Percentiles rank a stretch among this genome's conserved stretches.
Evolutionary conservation across 306 rosid species (phyloP).

Genomic region (Mimosa pudica): DNA sequence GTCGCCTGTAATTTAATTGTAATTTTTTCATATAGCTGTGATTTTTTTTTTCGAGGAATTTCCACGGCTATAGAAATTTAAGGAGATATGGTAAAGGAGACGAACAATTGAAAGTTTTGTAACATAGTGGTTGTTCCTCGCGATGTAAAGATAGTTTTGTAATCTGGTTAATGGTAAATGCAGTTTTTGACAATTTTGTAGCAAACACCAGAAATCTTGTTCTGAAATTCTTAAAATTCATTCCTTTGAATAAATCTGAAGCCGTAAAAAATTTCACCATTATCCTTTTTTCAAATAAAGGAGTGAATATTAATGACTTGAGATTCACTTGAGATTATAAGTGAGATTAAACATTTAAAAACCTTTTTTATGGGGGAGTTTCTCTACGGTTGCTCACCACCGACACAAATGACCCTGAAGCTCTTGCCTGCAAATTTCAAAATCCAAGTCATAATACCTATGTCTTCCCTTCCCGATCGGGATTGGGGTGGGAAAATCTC

Average conservation of each 20-base stretch:
- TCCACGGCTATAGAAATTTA: constrained; percentile 36
- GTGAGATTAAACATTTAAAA: too few species aligned
- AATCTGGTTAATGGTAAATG: constrained; percentile 37
- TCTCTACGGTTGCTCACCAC: not conserved
- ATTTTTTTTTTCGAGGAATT: constrained; percentile 39
- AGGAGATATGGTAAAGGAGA: constrained; percentile 38
- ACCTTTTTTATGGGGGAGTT: too few species aligned
- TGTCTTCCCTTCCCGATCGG: not conserved
- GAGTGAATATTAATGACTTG: too few species aligned
- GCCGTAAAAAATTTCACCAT: not conserved
- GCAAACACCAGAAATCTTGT: not conserved
- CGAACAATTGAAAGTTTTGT: constrained; percentile 32
- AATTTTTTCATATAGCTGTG: constrained; percentile 28
- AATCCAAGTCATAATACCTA: too few species aligned
- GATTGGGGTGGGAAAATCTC: too few species aligned
- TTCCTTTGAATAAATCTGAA: not conserved
- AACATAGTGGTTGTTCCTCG: constrained; percentile 35
- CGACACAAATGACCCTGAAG: not conserved
- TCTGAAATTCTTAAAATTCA: not conserved
- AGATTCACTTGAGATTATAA: too few species aligned
- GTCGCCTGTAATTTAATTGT: constrained; percentile 47
- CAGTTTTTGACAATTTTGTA: constrained; percentile 28
- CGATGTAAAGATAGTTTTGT: constrained; percentile 41
- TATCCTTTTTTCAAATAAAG: too few species aligned
- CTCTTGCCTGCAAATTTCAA: not conserved